Conservation (phyloP, 305 asterid genomes). For the Plantago lanceolata region DNA sequence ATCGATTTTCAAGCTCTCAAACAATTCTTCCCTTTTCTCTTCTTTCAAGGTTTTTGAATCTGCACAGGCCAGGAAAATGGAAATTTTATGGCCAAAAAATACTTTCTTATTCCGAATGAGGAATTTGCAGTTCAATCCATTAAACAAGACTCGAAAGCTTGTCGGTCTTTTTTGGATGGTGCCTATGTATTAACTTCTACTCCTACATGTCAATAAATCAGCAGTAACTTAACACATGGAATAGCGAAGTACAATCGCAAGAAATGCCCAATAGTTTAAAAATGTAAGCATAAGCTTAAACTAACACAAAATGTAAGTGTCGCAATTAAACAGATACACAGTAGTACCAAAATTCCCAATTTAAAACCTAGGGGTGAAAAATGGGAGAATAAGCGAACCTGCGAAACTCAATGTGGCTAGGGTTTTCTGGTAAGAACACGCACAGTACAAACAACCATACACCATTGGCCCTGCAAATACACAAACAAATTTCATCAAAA, state of each 20-base stretch:
- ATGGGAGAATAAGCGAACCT: conserved; percentile 34
- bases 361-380: neutral
- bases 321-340: too few relatives aligned
- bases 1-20: conserved; percentile 71
- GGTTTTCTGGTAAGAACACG: conserved; percentile 68
- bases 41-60: conserved; percentile 91
- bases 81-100: neutral
- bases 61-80: conserved; percentile 24
- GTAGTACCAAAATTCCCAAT: neutral
- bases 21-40: conserved; percentile 89
- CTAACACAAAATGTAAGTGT: neutral
- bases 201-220: too few relatives aligned
- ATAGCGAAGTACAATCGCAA: neutral
- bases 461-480: conserved; percentile 87
- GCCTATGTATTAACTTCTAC: too few relatives aligned
- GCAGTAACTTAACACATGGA: too few relatives aligned
- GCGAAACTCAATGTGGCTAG: conserved; percentile 80
- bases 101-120: neutral
- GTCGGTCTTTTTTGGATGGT: too few relatives aligned
- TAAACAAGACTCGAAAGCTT: too few relatives aligned
- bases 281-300: too few relatives aligned
- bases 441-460: conserved; percentile 82
- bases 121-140: too few relatives aligned
- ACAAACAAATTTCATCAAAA: neutral
- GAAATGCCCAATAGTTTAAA: neutral